Conservation (phyloP, 73 alveolate species). For the Uronychia binucleata region DNA sequence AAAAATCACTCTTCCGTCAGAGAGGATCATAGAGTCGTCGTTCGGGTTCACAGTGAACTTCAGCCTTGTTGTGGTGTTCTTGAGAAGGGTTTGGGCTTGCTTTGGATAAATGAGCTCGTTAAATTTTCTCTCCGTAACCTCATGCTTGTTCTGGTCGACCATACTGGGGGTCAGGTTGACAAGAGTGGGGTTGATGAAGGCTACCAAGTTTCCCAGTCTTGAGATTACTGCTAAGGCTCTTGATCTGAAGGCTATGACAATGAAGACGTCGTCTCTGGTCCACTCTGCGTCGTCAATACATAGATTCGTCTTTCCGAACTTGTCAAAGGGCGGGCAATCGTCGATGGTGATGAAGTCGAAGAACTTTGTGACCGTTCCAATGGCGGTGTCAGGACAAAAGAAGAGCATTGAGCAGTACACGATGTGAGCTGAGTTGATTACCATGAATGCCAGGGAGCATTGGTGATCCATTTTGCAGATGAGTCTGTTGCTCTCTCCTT, state of each 20-base stretch:
- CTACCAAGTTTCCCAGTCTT: conserved; percentile 44
- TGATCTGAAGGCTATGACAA: conserved; percentile 39
- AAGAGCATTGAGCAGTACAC: conserved; percentile 41
- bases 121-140: conserved; percentile 22
- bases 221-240: conserved; percentile 46
- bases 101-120: conserved; percentile 51
- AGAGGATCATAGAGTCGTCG: conserved; percentile 27
- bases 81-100: background rate
- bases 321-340: conserved; percentile 67
- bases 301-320: conserved; percentile 54
- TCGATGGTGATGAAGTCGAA: conserved; percentile 54
- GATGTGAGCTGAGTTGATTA: conserved; percentile 47
- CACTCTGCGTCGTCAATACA: conserved; percentile 51
- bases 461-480: conserved; percentile 36
- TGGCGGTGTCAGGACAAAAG: conserved; percentile 26
- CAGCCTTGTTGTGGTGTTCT: background rate
- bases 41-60: conserved; percentile 16
- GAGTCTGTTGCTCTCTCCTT: background rate
- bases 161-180: conserved; percentile 1
- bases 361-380: conserved; percentile 23
- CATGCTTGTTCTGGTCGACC: conserved; percentile 23
- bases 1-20: conserved; percentile 23
- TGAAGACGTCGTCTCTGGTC: conserved; percentile 52
- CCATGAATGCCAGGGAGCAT: conserved; percentile 24
- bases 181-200: conserved; percentile 49